Conservation (phyloP, 768 basidiomycete species). For the Glaciozyma antarctica region DNA sequence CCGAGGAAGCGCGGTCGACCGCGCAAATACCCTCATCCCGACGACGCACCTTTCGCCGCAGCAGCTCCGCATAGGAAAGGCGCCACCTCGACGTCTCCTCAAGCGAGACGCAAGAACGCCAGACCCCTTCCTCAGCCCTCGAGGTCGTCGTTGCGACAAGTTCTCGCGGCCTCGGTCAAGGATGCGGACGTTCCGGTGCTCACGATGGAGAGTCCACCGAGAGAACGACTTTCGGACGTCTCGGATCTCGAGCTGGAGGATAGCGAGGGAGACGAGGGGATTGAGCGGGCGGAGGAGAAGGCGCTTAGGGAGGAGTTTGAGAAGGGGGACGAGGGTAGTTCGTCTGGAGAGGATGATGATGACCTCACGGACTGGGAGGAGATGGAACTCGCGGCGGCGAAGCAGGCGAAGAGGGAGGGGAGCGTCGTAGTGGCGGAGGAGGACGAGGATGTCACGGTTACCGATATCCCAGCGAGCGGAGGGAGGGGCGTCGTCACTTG, state of each 20-base stretch:
- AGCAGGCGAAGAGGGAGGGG: constrained; percentile 8
- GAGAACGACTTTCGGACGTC: constrained; percentile 6
- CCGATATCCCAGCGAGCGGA: constrained; percentile 18
- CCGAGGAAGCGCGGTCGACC: not conserved
- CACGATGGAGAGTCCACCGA: not conserved
- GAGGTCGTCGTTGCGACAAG: constrained; percentile 16
- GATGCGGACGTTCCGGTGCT: constrained; percentile 10
- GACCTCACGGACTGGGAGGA: not conserved
- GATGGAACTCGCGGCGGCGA: not conserved
- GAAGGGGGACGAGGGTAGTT: not conserved
- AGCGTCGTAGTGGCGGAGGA: constrained; percentile 13
- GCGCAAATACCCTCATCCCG: not conserved
- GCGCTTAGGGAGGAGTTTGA: constrained; percentile 18
- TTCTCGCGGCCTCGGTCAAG: constrained; percentile 20
- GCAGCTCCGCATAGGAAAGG: too few species aligned
- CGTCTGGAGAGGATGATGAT: not conserved
- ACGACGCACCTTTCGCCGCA: not conserved
- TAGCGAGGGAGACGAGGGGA: not conserved
- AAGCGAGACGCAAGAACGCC: not conserved
- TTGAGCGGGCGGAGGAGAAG: constrained; percentile 23
- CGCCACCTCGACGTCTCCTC: not conserved
- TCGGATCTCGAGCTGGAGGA: constrained; percentile 10
- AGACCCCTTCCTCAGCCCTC: not conserved
- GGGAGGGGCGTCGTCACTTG: constrained; percentile 30
- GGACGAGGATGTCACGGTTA: constrained; percentile 16